phyloP scores from a whole-genome alignment of 345 rosid genomes.

The Moricandia arvensis region DNA sequence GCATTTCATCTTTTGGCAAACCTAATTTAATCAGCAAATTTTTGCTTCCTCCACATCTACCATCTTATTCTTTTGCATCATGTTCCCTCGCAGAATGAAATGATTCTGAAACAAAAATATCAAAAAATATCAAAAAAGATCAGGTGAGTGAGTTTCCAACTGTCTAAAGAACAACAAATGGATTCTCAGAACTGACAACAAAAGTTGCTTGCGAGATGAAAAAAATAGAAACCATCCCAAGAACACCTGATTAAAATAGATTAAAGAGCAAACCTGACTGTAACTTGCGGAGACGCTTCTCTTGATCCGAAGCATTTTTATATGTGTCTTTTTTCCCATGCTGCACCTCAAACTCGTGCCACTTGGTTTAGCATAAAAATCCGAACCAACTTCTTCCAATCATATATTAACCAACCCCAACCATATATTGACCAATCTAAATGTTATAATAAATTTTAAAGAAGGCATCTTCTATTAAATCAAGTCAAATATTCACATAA shows the following conservation, averaged over 20 bases:
- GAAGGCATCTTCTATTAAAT: no score
- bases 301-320: constrained; percentile 73
- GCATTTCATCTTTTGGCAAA: constrained; percentile 82
- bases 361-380: no score
- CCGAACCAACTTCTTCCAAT: no score
- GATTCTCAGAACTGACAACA: background rate
- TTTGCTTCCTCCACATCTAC: constrained; percentile 75
- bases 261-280: constrained; percentile 61
- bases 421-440: no score
- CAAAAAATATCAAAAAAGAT: background rate
- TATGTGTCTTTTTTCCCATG: no score
- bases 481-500: no score
- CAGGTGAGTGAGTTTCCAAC: constrained; percentile 4
- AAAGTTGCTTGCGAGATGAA: background rate
- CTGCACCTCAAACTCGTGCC: no score
- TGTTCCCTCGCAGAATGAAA: constrained; percentile 77
- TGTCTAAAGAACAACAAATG: background rate
- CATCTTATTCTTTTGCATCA: constrained; percentile 79
- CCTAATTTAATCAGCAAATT: constrained; percentile 79
- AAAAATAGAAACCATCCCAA: background rate
- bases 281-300: constrained; percentile 88
- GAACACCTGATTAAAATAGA: background rate
- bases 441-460: no score
- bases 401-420: no score
- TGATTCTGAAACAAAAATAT: constrained; percentile 54